Conservation (phyloP, 1,284 basidiomycete genomes). For the Sporisorium graminicola region DNA sequence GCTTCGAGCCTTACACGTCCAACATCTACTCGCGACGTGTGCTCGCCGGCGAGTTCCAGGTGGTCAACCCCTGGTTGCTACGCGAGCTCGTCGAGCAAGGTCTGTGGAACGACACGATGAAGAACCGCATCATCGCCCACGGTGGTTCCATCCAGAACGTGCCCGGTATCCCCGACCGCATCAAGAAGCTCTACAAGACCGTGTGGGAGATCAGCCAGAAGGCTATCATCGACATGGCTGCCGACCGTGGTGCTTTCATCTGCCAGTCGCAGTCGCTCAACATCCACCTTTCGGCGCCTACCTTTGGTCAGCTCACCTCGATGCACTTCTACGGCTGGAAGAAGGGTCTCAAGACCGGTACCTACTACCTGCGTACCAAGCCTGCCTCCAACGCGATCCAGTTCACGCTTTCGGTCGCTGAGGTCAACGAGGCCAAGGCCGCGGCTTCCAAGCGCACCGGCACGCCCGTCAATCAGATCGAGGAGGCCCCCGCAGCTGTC, state of each 20-base stretch:
- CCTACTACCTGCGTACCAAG: slow-evolving; percentile 88
- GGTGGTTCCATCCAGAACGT: slow-evolving; percentile 85
- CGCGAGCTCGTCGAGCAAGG: slow-evolving; percentile 94
- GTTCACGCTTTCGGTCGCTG: slow-evolving; percentile 89
- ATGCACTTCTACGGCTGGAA: slow-evolving; percentile 99
- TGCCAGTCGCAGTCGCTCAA: slow-evolving; percentile 88
- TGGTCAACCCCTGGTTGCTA: slow-evolving; percentile 98
- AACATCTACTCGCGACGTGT: slow-evolving; percentile 99
- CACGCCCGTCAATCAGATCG: slow-evolving; percentile 19
- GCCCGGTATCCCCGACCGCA: slow-evolving; percentile 68
- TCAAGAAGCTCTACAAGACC: slow-evolving; percentile 93
- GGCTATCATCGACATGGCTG: slow-evolving; percentile 96
- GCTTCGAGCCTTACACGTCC: slow-evolving; percentile 95
- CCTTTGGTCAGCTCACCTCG: slow-evolving; percentile 84
- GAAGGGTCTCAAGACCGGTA: slow-evolving; percentile 94
- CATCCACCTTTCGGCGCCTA: slow-evolving; percentile 91
- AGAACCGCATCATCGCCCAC: slow-evolving; percentile 98
- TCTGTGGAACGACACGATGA: slow-evolving; percentile 98
- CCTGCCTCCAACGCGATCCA: slow-evolving; percentile 96
- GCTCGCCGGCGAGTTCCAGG: slow-evolving; percentile 99
- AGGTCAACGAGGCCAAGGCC: slow-evolving; percentile 78
- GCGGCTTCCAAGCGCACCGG: slow-evolving; percentile 71
- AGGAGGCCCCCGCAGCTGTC: slow-evolving; percentile 14
- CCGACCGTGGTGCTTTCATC: slow-evolving; percentile 98
- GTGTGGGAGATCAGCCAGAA: slow-evolving; percentile 99